A percentile compares a stretch with the other conserved stretches of the same genome.
Conservation (phyloP, 106 monocot genomes). For the Dendrobium officinale region DNA sequence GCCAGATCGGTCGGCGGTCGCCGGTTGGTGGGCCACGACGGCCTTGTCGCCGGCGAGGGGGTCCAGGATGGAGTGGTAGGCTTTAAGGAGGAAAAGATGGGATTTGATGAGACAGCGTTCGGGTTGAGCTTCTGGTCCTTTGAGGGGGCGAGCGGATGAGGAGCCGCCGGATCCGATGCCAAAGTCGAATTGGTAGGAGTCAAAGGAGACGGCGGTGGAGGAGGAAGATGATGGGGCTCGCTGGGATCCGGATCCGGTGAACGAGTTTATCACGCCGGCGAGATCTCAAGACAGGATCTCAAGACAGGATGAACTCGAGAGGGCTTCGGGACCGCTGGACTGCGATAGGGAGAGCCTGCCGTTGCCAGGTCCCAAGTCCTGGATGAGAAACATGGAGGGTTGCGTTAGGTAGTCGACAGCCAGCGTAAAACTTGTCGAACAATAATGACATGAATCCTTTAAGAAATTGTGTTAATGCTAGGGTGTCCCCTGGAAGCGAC, state of each 20-base stretch:
- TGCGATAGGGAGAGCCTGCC: background rate
- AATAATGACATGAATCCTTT: no score
- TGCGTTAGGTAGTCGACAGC: background rate
- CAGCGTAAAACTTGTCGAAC: no score
- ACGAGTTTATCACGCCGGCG: slow-evolving; percentile 28
- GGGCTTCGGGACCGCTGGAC: background rate
- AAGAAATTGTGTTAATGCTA: no score
- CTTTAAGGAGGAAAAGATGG: slow-evolving; percentile 3
- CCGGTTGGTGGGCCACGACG: slow-evolving; percentile 69
- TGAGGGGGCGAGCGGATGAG: slow-evolving; percentile 48
- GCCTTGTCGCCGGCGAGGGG: slow-evolving; percentile 18
- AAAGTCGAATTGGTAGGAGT: slow-evolving; percentile 90
- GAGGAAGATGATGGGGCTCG: slow-evolving; percentile 20
- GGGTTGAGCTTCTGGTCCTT: slow-evolving; percentile 32
- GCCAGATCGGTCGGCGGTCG: slow-evolving; percentile 25
- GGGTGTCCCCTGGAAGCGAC: no score
- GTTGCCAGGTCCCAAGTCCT: no score
- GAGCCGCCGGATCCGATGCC: slow-evolving; percentile 39
- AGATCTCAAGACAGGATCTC: background rate
- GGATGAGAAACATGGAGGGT: no score
- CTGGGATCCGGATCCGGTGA: slow-evolving; percentile 24
- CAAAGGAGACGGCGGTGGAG: slow-evolving; percentile 43
- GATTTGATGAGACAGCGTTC: slow-evolving; percentile 9
- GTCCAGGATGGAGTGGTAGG: slow-evolving; percentile 19
- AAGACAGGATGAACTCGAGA: background rate